Conservation (phyloP, 148 eudicot species). For the Nyssa sinensis region DNA sequence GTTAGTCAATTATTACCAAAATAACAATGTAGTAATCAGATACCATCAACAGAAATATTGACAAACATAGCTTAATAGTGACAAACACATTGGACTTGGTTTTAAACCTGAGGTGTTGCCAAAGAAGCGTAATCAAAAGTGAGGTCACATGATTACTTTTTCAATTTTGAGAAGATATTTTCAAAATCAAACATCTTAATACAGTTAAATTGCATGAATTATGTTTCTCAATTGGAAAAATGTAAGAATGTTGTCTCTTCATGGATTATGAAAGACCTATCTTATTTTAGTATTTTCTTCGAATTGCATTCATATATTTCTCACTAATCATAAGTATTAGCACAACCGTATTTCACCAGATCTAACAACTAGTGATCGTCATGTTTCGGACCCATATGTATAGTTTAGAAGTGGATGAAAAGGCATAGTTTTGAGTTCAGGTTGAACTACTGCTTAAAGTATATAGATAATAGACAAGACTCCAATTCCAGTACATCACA, state of each 20-base stretch:
- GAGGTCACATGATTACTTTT: background rate
- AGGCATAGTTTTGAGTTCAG: background rate
- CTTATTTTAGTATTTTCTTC: background rate
- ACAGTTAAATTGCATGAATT: background rate
- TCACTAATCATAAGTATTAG: background rate
- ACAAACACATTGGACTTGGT: background rate
- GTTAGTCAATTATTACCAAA: conserved; percentile 4
- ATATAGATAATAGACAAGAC: background rate
- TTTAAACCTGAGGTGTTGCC: background rate
- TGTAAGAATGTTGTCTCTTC: background rate
- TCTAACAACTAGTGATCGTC: background rate
- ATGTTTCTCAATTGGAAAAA: background rate
- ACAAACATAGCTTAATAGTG: background rate
- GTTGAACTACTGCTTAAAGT: background rate
- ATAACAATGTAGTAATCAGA: background rate
- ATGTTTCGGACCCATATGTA: background rate
- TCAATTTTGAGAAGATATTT: background rate
- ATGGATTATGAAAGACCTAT: background rate
- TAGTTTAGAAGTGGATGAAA: background rate
- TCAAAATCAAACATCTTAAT: background rate
- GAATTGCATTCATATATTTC: background rate
- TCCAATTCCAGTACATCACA: background rate
- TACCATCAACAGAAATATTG: background rate
- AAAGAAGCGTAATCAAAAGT: too few relatives aligned
- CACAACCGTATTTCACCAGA: background rate